phyloP scores from a whole-genome alignment of 768 basidiomycete genomes.

The Porphyrellus cyaneotinctus region DNA sequence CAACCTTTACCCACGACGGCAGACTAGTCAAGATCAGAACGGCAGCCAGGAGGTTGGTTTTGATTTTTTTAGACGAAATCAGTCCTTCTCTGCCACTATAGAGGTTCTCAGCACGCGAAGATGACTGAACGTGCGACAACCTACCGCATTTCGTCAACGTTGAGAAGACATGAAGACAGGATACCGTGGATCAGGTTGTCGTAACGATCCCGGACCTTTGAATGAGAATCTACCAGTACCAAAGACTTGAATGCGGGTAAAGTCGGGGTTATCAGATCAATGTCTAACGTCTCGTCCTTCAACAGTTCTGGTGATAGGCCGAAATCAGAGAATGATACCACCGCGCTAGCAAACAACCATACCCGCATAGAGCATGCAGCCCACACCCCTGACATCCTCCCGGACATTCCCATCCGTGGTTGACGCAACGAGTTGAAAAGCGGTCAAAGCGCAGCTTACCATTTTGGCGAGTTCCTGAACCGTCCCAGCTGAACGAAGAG shows the following conservation, averaged over 20 bases:
- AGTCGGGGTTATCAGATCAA: conserved; percentile 77
- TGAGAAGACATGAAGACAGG: conserved; percentile 78
- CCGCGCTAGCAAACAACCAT: background rate
- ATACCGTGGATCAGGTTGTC: conserved; percentile 68
- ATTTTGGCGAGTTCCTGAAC: conserved; percentile 55
- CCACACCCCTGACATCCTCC: conserved; percentile 78
- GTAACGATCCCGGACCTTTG: conserved; percentile 49
- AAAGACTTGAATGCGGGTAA: conserved; percentile 76
- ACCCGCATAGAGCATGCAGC: conserved; percentile 79
- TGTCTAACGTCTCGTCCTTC: conserved; percentile 77
- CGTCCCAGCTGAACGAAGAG: conserved; percentile 44
- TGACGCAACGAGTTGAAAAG: conserved; percentile 56
- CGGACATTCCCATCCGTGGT: conserved; percentile 51
- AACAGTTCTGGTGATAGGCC: conserved; percentile 54
- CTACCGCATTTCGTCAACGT: conserved; percentile 91
- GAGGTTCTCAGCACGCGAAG: conserved; percentile 3
- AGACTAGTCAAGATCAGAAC: conserved; percentile 83
- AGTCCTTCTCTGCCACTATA: conserved; percentile 73
- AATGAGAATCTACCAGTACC: conserved; percentile 46
- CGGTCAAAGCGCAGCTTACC: conserved; percentile 58
- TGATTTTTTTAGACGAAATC: conserved; percentile 77
- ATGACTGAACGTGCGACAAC: conserved; percentile 21
- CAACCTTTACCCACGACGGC: conserved; percentile 61
- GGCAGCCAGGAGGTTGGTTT: conserved; percentile 82
- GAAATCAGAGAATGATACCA: background rate